Conservation (phyloP, 805 yeast genomes). For the Saitoella complicata region DNA sequence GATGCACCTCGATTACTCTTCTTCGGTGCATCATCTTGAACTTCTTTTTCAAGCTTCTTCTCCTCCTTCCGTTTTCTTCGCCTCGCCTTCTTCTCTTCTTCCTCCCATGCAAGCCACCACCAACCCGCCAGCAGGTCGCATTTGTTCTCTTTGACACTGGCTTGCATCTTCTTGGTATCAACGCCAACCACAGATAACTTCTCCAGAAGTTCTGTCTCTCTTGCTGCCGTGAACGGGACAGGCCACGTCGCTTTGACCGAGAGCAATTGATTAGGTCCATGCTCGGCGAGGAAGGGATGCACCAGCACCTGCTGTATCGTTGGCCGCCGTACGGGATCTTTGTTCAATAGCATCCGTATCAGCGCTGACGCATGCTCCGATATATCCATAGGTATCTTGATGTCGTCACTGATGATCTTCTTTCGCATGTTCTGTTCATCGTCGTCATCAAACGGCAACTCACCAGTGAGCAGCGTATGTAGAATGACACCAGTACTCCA, state of each 20-base stretch:
- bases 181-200: constrained; percentile 1
- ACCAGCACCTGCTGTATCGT: neutral
- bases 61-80: neutral
- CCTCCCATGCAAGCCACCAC: constrained; percentile 2
- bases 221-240: neutral
- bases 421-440: neutral
- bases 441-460: constrained; percentile 81
- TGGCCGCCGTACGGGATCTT: neutral
- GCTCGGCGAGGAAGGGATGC: neutral
- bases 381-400: neutral
- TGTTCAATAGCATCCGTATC: neutral
- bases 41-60: no score
- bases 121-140: constrained; percentile 1
- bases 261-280: neutral
- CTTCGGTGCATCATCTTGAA: no score
- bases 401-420: neutral
- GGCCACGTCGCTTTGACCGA: neutral
- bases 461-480: constrained; percentile 65
- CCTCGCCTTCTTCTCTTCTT: constrained; percentile 6
- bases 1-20: no score
- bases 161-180: constrained; percentile 1
- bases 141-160: constrained; percentile 4
- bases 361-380: neutral
- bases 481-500: constrained; percentile 94
- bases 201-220: neutral